Percentiles rank a stretch among this genome's conserved stretches.
Evolutionary conservation across 768 basidiomycete genomes (phyloP).

Genomic region (Naematelia encephala): DNA sequence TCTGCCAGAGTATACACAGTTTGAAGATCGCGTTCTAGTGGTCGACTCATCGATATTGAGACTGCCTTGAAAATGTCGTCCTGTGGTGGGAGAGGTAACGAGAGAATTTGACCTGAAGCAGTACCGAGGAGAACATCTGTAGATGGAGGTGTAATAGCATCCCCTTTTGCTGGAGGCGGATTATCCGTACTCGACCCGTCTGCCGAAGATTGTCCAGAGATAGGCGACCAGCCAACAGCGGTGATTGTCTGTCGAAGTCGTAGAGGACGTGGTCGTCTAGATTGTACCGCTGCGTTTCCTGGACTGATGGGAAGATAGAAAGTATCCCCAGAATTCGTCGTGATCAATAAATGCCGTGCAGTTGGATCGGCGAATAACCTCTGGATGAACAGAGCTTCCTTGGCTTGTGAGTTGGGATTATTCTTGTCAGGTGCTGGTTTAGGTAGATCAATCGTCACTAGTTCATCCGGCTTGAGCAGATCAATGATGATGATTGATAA

Average conservation of each 20-base stretch:
- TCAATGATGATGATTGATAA: constrained; percentile 84
- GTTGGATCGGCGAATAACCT: constrained; percentile 90
- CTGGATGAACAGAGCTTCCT: constrained; percentile 55
- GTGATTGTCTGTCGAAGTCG: constrained; percentile 82
- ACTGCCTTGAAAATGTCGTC: constrained; percentile 78
- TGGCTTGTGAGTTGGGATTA: constrained; percentile 57
- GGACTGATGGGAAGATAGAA: constrained; percentile 71
- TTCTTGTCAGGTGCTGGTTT: constrained; percentile 59
- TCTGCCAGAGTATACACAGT: constrained; percentile 61
- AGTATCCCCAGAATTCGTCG: constrained; percentile 83
- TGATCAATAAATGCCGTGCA: constrained; percentile 82
- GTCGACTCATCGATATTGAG: constrained; percentile 41
- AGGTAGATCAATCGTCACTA: constrained; percentile 65
- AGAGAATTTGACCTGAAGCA: constrained; percentile 78
- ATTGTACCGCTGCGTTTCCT: constrained; percentile 37
- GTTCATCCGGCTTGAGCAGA: constrained; percentile 78
- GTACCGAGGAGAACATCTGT: constrained; percentile 82
- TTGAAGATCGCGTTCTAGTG: constrained; percentile 50
- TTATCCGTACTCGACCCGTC: constrained; percentile 10
- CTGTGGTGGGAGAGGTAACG: constrained; percentile 75
- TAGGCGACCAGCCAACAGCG: constrained; percentile 85
- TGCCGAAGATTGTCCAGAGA: constrained; percentile 56
- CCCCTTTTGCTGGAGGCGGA: constrained; percentile 16
- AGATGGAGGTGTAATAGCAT: constrained; percentile 57
- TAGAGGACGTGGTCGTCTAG: constrained; percentile 74